Base-by-base conservation (phyloP, 306 rosid genomes). In the Glycine latifolia region DNA sequence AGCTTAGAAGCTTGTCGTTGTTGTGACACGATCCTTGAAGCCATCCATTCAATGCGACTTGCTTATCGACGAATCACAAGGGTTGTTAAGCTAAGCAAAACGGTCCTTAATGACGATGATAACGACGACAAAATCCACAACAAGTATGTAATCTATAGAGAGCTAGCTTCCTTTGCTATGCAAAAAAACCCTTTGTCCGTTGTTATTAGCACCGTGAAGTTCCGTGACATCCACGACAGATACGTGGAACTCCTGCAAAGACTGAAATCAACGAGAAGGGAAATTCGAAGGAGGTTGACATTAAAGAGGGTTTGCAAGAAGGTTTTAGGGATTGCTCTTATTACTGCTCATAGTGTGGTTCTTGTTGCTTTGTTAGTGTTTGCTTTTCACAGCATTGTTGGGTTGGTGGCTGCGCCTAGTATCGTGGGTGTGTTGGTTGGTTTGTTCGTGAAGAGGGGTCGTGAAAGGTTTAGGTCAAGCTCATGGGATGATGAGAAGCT, bases 1-100 rank as follows among this genome's bases (percentile, higher is more conserved):
- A 95, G 88, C 89, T 81, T 88, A 47, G 88, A 89, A 76, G 98
- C 97, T 4, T 87, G 88, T 46, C 87, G 79, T 63, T 77, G 76
- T 15, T 93, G 98, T 50, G 93, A 93, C 79, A 44, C 69, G 1
- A 90, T 95, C 81, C 92, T 93, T 10, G 84, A 87, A 83, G 87
- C 86, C 6, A 70, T 93, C 54, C 79, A 91, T 16, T 88, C 89
- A 78, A 87, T 82, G 33, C 86, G 89, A 4, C 71, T 79, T 6
- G 67, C 86, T 50, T 86, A 91, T 54, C 35, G 75, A 54, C 60
- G 82, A 13, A 80, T 91, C 39, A 86, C 83, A 56, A 79, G 86
- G 47, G 78, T 86, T 44, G 16, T 87, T 60, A 85, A 83, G 67
- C 77, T 88, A 17, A 76, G 81, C 85, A 73, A 67, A 48, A 84